Base-by-base conservation (phyloP, 495 filamentous ascomycete species). In the Podospora sp. region DNA sequence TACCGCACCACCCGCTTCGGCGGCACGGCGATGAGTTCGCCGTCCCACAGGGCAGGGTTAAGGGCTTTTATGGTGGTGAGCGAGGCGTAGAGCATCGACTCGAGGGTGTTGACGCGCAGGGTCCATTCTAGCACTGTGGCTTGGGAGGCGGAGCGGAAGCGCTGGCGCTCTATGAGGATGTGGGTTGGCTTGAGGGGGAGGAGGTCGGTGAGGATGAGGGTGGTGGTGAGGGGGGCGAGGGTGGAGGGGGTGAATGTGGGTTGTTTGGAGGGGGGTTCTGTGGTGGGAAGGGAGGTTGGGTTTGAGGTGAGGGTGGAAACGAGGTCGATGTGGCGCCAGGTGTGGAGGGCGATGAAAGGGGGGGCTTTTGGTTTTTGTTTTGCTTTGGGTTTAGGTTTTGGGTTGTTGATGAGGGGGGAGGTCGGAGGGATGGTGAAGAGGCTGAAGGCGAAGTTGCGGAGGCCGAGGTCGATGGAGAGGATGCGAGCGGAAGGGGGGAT, bases 161-260 rank as follows among this genome's bases (percentile, higher is more conserved):
- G 91, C 74, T 98, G 94, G 3, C 91, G 88, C 78, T 98, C 94
- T 63, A 98, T 93, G 1, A 98, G 83, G 50, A 98, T 82, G 69
- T 90, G 88, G 14, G 86, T 90, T 2, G 91, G 92, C 1, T 79
- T 76, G 36, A 73, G 73, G 14, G 71, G 77, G 18, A 90, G 73
- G 7, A 91, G 71, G 2, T 84, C 79, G 1, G 80, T 73, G 2
- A 72, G 79, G 62, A 94, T 69, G 8, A 97, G 82, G 7, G 67
- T 71, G 73, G 90, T 85, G 20, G 94, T 89, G n/a, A 82, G 81
- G 1, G 71, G 56, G 9, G 91, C 84, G 66, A 93, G 87, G 20
- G 79, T 55, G 2, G 76, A 65, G 2, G 89, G 91, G 59, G 79
- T 76, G 77, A 87, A 95, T 25, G 77, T 66, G 24, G 18, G 9